Base-by-base conservation (phyloP, 345 rosid species). In the Acer yangbiense region DNA sequence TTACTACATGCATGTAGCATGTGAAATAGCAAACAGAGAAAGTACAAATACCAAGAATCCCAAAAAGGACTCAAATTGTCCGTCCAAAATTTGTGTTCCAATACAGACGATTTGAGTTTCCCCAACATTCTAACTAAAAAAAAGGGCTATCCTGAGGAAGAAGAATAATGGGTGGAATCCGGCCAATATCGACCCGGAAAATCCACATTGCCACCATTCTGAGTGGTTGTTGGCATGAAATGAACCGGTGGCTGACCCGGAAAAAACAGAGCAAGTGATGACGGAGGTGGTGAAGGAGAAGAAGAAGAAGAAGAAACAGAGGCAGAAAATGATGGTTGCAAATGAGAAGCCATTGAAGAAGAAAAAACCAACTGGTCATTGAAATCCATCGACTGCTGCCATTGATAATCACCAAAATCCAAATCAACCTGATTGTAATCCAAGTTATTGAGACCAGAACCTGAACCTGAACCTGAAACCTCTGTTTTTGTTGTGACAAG, bases 301-400 rank as follows among this genome's bases (percentile, higher is more conserved):
- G 83, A 74, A 74, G 84, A 71, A 20, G 72, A 73, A 25, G 83
- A 27, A 43, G 82, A 20, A 41, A 57, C 58, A 55, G 29, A 21
- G 6, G 43, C 65, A n/a, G 57, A 6, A n/a, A 77, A 75, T 2
- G 81, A 66, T 8, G 87, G 77, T 11, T 82, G 89, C 69, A 83
- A 68, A 39, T 58, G 61, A 18, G 79, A 65, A 52, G 75, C 73
- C 5, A 69, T 21, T 39, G 84, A 76, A 61, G 83, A 85, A 3
- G 90, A 84, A 50, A 85, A 69, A 71, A 82, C 21, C 76, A 88
- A 74, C 25, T 88, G 94, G 65, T 88, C 76, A 75, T 84, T 78
- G 3, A 82, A 71, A 80, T 72, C 82, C 78, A 74, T 71, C 3
- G 85, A 57, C 9, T 65, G 90, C 32, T 72, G 75, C 21, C 46